Evolutionary conservation across 129 eudicot species (phyloP).

Genomic region (Chrysanthemum lavandulifolium): DNA sequence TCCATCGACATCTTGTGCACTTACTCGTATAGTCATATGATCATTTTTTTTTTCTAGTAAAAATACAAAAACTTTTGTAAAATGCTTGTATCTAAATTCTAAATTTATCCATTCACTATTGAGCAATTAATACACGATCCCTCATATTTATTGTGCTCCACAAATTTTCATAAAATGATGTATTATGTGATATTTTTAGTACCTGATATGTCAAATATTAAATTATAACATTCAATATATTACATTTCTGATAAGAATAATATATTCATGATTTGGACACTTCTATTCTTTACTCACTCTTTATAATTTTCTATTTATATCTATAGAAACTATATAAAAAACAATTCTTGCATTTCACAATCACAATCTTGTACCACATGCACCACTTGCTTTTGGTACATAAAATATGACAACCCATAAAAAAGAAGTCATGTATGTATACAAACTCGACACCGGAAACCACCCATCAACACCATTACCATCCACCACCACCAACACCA

Average conservation of each 20-base stretch:
- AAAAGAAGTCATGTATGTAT: constrained; percentile 52
- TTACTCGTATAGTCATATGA: no score
- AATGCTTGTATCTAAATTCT: no score
- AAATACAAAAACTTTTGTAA: no score
- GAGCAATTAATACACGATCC: neutral
- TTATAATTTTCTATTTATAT: constrained; percentile 1
- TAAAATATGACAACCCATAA: constrained; percentile 34
- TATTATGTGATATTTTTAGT: no score
- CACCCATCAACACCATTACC: constrained; percentile 30
- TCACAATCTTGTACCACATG: neutral
- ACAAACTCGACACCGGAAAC: constrained; percentile 53
- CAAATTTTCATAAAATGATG: neutral
- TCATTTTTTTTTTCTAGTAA: no score
- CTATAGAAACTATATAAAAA: neutral
- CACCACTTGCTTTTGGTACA: constrained; percentile 1
- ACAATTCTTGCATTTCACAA: neutral
- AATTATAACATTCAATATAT: neutral
- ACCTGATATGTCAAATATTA: no score
- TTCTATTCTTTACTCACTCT: neutral
- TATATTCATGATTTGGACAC: neutral
- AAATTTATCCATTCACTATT: neutral
- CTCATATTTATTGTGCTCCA: neutral
- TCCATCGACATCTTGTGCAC: no score
- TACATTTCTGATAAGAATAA: neutral
- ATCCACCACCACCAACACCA: constrained; percentile 23